Conservation (phyloP, 192 early-diverging fungal species). For the Haplosporangium gracile region DNA sequence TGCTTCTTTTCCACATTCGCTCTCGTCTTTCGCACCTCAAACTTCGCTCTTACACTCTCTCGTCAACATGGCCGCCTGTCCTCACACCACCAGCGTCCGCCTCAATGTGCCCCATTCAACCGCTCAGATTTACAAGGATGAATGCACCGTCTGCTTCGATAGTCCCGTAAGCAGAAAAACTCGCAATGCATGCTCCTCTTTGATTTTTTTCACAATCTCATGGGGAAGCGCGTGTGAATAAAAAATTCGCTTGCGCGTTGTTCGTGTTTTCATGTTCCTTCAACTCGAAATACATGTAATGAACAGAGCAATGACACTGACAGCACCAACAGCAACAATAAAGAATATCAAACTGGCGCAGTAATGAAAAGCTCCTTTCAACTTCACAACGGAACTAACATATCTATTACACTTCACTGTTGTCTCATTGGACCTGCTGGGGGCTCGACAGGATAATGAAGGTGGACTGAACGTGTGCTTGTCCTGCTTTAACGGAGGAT, state of each 20-base stretch:
- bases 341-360: not conserved
- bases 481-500: conserved; percentile 95
- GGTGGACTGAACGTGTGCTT: conserved; percentile 94
- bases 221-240: conserved; percentile 16
- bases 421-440: not conserved
- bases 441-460: conserved; percentile 69
- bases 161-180: conserved; percentile 30
- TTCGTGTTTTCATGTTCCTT: not conserved
- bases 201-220: not conserved
- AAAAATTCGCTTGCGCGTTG: conserved; percentile 14
- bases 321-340: no score
- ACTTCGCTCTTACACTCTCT: not conserved
- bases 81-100: conserved; percentile 62
- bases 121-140: conserved; percentile 88
- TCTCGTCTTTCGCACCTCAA: not conserved
- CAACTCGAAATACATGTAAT: not conserved
- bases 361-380: not conserved
- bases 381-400: not conserved
- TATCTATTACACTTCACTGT: not conserved
- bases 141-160: conserved; percentile 96
- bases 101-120: conserved; percentile 58
- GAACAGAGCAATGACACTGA: no score
- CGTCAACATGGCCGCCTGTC: conserved; percentile 59
- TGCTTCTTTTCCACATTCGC: not conserved
- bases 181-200: not conserved